Conservation (phyloP, 2,329 filamentous ascomycete species). For the Teratosphaeriaceae sp. region DNA sequence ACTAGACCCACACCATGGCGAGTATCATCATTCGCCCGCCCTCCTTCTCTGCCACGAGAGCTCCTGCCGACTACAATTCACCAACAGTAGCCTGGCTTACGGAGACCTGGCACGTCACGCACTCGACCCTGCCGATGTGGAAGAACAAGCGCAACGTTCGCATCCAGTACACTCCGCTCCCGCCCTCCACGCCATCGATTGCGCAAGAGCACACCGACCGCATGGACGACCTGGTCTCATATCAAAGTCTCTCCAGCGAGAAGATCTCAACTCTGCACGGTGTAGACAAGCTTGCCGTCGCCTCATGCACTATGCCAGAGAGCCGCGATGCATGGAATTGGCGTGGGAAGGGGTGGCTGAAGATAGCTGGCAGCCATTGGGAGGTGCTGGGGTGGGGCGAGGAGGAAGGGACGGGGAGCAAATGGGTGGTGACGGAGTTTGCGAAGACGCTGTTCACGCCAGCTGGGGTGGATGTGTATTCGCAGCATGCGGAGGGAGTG, state of each 20-base stretch:
- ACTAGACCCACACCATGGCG: not conserved
- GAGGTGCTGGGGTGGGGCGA: conserved; percentile 73
- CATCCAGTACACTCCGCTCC: conserved; percentile 63
- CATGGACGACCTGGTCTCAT: conserved; percentile 67
- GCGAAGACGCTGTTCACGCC: conserved; percentile 76
- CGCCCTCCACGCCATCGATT: conserved; percentile 27
- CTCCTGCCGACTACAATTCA: conserved; percentile 29
- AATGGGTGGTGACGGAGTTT: conserved; percentile 80
- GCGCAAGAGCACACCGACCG: conserved; percentile 35
- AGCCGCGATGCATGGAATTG: conserved; percentile 57
- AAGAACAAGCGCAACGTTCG: conserved; percentile 69
- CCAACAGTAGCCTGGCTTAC: conserved; percentile 55
- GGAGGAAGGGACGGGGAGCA: conserved; percentile 32
- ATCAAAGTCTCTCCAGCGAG: conserved; percentile 49
- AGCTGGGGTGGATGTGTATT: conserved; percentile 74
- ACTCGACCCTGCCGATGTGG: conserved; percentile 77
- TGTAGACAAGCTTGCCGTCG: conserved; percentile 50
- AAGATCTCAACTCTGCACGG: conserved; percentile 58
- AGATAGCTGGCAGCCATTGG: conserved; percentile 69
- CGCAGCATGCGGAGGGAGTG: conserved; percentile 55
- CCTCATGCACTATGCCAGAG: conserved; percentile 4
- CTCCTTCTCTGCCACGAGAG: conserved; percentile 22
- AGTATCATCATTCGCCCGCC: conserved; percentile 26
- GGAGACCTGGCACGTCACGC: conserved; percentile 66
- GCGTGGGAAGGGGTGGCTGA: conserved; percentile 69